Base-by-base conservation (phyloP, 2,329 filamentous ascomycete species). In the Fusarium sp. region DNA sequence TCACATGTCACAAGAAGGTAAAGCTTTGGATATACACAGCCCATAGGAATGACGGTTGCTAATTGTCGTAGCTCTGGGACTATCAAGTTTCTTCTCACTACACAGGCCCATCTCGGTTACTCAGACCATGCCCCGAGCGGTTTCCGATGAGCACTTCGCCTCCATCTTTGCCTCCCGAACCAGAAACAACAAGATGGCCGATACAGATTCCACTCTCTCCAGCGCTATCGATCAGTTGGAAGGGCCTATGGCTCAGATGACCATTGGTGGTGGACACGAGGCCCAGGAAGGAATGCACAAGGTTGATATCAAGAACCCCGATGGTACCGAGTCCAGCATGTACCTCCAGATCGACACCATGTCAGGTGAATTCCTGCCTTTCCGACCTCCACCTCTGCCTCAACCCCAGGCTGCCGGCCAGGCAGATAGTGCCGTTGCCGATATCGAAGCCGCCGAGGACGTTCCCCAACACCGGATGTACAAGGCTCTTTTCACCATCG, bases 21-120 rank as follows among this genome's bases (percentile, higher is more conserved):
- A 39, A 86, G 39, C 50, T 45, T 24, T 39, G 11, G 42, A 17
- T 24, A 12, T 10, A 12, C 20, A 32, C 24, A 20, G 24, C 28
- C 24, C 34, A 26, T n/a, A 28, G 12, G 3, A 14, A 26, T 34
- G 13, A 24, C 8, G 30, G 22, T 61, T 47, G 55, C 45, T 60
- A 76, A 59, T 75, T 76, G 58, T 79, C 72, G 10, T 75, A 98
- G 96, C 97, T 79, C 89, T 98, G 70, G 92, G 93, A 73, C 87
- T 98, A 51, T 96, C 96, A 13, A 93, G 93, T 68, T 98, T 99
- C 88, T 98, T 98, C 87, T 97, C 95, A 72, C 92, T 97, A 75
- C 94, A 99, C 84, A 92, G 96, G 70, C 96, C 96, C 51, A 96
- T 99, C 79, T 97, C 94, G 62, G 90, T 98, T 75, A 95, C 92